Base-by-base conservation (phyloP, 2,329 filamentous ascomycete species). In the Diaporthe eres region DNA sequence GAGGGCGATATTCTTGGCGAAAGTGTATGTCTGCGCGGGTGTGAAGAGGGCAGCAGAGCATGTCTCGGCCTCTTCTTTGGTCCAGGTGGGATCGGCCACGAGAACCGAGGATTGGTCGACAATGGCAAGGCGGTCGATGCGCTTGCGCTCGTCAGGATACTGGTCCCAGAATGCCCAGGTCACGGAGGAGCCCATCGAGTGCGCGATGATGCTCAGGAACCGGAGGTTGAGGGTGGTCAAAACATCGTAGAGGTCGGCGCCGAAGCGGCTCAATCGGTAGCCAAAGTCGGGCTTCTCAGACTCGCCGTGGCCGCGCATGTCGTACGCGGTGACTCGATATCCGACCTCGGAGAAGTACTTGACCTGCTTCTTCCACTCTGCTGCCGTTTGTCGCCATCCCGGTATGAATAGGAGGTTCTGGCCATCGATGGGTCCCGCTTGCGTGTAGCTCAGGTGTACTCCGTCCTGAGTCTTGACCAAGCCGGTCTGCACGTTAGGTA, bases 121-220 rank as follows among this genome's bases (percentile, higher is more conserved):
- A 31, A 57, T 57, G 53, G 25, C 53, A 19, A 57, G 8, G 53
- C 8, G 53, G 53, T 31, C 25, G 25, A 57, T 57, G 10, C 53
- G 53, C 53, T 57, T 19, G 53, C 25, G 15, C 25, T 57, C 13
- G 25, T 31, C 53, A 19, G 53, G 53, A 57, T 57, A 57, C 53
- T 31, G 53, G 25, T 57, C 53, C 53, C 53, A 57, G 53, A 57
- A 57, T 19, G 53, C 53, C 53, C 25, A 57, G 53, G 53, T 57
- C 53, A 57, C 53, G 25, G 53, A 57, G 25, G 53, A n/a, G 25
- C 53, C 25, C 53, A 57, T 57, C 28, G 53, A 57, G 53, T 57
- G 53, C 19, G 53, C 53, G 15, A 57, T 57, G 13, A 57, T 9
- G 25, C 53, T 57, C 53, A 57, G 13, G 25, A 31, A 31, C 25